Percentiles rank a stretch among this genome's conserved stretches.
Evolutionary conservation across 768 basidiomycete genomes (phyloP).

Genomic region (Boletus barrowsii): DNA sequence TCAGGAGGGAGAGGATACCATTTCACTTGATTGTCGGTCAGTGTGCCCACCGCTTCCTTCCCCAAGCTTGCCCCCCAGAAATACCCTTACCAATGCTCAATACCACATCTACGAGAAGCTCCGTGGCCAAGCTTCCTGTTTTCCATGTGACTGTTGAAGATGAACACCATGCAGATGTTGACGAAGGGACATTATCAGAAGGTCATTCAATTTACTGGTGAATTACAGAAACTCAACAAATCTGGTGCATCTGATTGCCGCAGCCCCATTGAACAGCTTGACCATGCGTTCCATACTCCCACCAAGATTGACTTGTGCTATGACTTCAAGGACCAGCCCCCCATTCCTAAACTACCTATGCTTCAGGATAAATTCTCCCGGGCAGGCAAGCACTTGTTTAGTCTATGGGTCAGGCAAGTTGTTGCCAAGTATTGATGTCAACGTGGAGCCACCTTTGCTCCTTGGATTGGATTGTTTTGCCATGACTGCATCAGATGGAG

Average conservation of each 20-base stretch:
- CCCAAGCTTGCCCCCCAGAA: conserved; percentile 43
- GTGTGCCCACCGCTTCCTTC: conserved; percentile 25
- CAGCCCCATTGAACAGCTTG: conserved; percentile 81
- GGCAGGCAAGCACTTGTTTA: conserved; percentile 21
- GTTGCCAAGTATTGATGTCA: conserved; percentile 22
- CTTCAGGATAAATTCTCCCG: conserved; percentile 27
- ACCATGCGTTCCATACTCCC: conserved; percentile 76
- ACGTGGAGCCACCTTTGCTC: conserved; percentile 37
- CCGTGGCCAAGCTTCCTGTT: conserved; percentile 31
- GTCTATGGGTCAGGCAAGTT: conserved; percentile 16
- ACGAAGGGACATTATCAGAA: conserved; percentile 51
- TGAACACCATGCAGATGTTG: conserved; percentile 38
- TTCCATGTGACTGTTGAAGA: conserved; percentile 46
- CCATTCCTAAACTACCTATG: conserved; percentile 50
- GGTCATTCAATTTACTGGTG: conserved; percentile 85
- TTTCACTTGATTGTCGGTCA: conserved; percentile 26
- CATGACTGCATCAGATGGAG: conserved; percentile 34
- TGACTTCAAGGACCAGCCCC: conserved; percentile 47
- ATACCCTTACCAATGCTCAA: conserved; percentile 35
- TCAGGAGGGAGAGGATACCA: conserved; percentile 41
- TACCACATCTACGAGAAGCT: conserved; percentile 2
- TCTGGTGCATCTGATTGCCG: conserved; percentile 63
- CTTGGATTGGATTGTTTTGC: conserved; percentile 35
- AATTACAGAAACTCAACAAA: conserved; percentile 65
- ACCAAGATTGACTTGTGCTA: conserved; percentile 61